Evolutionary conservation across 345 rosid genomes (phyloP), one percentile per base, ranked within the genome.

Genomic region (Xanthoceras sorbifolium): DNA sequence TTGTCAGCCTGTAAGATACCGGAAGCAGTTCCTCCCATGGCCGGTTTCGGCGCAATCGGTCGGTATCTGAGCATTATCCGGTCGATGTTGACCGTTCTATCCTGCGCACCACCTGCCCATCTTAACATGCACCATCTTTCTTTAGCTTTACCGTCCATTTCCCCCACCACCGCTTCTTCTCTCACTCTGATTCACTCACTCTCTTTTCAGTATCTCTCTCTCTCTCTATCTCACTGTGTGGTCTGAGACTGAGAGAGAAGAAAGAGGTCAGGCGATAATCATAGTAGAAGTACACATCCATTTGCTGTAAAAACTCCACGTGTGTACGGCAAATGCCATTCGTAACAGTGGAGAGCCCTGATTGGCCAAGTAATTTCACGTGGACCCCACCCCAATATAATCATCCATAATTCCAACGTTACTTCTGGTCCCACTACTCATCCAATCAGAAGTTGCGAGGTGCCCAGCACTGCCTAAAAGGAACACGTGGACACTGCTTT

Each of bases 11-110:
- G 34, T 61, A 36, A 10, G 25, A 52, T 48, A 52, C 82, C 72
- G 28, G 86, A 68, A 44, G 4, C 31, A 6, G 74, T 57, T 12
- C 76, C 88, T 9, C 85, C 87, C 40, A 26, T 15, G 31, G 67
- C 75, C 72, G 94, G 98, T 77, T 92, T 94, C 44, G 98, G 98
- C 0, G 97, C 98, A 78, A 94, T 94, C 76, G 97, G 97, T 59
- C 97, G 85, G 85, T 92, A 94, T 78, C 92, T 79, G 78, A 87
- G 90, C 97, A 90, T 90, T 76, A 88, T 76, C 78, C 82, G 82
- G 71, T 84, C 81, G 80, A 92, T 86, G 38, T 20, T 65, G 40
- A 87, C 82, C 57, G 82, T 78, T 74, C 77, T 84, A 65, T 89
- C 87, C 22, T 77, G 82, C 32, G 83, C 76, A 60, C 59, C 80